Conservation (phyloP, 2,329 filamentous ascomycete species). For the Bertia moriformis region DNA sequence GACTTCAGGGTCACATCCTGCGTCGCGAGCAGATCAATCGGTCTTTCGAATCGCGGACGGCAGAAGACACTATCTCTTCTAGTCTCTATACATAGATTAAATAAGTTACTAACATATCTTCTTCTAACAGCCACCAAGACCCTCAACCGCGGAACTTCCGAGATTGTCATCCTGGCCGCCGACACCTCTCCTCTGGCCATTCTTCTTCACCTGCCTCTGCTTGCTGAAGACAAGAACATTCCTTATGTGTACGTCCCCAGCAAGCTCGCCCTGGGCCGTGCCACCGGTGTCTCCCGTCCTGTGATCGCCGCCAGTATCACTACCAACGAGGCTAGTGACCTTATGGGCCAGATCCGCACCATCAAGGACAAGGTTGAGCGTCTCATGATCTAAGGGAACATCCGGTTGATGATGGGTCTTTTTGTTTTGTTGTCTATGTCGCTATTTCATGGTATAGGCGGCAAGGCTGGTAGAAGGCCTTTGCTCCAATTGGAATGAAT, state of each 20-base stretch:
- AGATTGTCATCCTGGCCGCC: constrained; percentile 77
- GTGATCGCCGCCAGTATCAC: constrained; percentile 84
- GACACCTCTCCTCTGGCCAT: constrained; percentile 82
- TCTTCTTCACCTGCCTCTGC: constrained; percentile 73
- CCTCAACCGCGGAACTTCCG: constrained; percentile 76
- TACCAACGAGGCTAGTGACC: constrained; percentile 78
- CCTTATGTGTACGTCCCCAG: constrained; percentile 47
- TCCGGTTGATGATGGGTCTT: too few species aligned
- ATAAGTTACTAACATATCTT: constrained; percentile 1
- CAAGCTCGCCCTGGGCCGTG: constrained; percentile 76
- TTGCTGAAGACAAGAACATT: constrained; percentile 71
- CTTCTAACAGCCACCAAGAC: constrained; percentile 55
- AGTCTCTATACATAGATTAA: background rate
- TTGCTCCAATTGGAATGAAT: too few species aligned
- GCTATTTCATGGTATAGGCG: too few species aligned
- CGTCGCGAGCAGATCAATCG: too few species aligned
- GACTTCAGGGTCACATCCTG: background rate
- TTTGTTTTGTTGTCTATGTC: too few species aligned
- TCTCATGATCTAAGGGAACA: constrained; percentile 87
- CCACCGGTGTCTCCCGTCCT: constrained; percentile 74
- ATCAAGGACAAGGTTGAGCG: constrained; percentile 94
- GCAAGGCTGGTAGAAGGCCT: too few species aligned
- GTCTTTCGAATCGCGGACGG: background rate
- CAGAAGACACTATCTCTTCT: constrained; percentile 1
- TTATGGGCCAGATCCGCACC: constrained; percentile 72